phyloP scores from a whole-genome alignment of 208 protist species.

The Lotmaria passim region DNA sequence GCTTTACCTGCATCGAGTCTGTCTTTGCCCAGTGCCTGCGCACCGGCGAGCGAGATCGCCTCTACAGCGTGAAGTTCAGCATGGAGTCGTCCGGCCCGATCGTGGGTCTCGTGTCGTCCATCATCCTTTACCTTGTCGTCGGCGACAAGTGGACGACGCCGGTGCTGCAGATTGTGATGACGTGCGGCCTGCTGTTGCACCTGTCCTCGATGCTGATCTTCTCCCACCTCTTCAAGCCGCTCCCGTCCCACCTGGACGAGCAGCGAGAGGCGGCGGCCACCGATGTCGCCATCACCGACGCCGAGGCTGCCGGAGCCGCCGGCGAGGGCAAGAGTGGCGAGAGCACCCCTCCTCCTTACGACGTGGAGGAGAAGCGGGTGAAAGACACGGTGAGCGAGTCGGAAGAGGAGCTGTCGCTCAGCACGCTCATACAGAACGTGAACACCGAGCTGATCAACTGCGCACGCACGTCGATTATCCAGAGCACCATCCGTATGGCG shows the following conservation, averaged over 20 bases:
- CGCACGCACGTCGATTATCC: conserved; percentile 38
- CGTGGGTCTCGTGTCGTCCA: conserved; percentile 49
- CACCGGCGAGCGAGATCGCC: conserved; percentile 58
- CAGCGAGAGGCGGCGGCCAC: neutral
- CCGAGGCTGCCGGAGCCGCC: neutral
- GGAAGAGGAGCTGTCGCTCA: conserved; percentile 28
- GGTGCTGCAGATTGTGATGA: conserved; percentile 63
- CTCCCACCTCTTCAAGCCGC: conserved; percentile 47
- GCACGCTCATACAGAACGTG: conserved; percentile 15
- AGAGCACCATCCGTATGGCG: conserved; percentile 10
- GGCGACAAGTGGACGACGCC: conserved; percentile 54
- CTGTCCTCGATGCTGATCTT: conserved; percentile 58
- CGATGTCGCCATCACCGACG: conserved; percentile 9
- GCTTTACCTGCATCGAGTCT: conserved; percentile 66
- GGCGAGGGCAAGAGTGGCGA: neutral
- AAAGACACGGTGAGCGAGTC: conserved; percentile 28
- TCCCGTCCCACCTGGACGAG: conserved; percentile 44
- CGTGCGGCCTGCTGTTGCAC: conserved; percentile 53
- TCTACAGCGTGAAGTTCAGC: conserved; percentile 79
- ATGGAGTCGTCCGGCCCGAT: conserved; percentile 65
- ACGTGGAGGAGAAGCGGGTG: conserved; percentile 37
- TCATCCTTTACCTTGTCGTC: conserved; percentile 51
- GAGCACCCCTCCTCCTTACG: conserved; percentile 5
- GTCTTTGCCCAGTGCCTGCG: conserved; percentile 73
- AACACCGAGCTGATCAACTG: conserved; percentile 43